Conservation (phyloP, 179 eudicot genomes). For the Patellifolia procumbens region DNA sequence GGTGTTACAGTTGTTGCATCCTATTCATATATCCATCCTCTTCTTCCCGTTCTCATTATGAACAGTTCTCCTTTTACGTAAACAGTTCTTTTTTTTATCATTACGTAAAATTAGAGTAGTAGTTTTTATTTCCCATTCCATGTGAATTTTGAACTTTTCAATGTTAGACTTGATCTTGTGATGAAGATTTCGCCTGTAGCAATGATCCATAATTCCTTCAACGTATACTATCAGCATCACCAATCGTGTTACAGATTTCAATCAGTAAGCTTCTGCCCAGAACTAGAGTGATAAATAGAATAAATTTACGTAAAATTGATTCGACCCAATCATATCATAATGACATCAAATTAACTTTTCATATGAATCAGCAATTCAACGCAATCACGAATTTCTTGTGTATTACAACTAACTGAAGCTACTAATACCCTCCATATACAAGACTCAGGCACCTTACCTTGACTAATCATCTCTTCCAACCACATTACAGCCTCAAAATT, state of each 20-base stretch:
- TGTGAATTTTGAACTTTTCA: conserved; percentile 2
- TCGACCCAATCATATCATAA: no score
- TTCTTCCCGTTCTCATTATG: conserved; percentile 13
- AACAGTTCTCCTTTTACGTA: not conserved
- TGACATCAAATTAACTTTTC: conserved; percentile 1
- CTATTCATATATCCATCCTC: conserved; percentile 34
- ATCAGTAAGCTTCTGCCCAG: no score
- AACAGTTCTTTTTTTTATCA: not conserved
- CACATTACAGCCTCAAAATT: conserved; percentile 70
- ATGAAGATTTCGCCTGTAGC: conserved; percentile 1
- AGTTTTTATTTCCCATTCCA: conserved; percentile 2
- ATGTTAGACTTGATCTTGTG: conserved; percentile 3
- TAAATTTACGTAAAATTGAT: no score
- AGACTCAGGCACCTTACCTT: conserved; percentile 60
- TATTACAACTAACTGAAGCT: conserved; percentile 43
- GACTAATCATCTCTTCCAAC: conserved; percentile 94
- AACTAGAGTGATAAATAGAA: no score
- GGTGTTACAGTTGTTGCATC: conserved; percentile 48
- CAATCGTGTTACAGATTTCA: no score
- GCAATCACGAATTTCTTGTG: conserved; percentile 21
- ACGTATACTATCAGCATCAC: not conserved
- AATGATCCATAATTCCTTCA: not conserved
- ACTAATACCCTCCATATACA: conserved; percentile 59
- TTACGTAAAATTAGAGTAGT: not conserved
- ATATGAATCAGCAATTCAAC: conserved; percentile 31